Evolutionary conservation across 1,284 basidiomycete species (phyloP).

Genomic region (Coriolopsis trogii): DNA sequence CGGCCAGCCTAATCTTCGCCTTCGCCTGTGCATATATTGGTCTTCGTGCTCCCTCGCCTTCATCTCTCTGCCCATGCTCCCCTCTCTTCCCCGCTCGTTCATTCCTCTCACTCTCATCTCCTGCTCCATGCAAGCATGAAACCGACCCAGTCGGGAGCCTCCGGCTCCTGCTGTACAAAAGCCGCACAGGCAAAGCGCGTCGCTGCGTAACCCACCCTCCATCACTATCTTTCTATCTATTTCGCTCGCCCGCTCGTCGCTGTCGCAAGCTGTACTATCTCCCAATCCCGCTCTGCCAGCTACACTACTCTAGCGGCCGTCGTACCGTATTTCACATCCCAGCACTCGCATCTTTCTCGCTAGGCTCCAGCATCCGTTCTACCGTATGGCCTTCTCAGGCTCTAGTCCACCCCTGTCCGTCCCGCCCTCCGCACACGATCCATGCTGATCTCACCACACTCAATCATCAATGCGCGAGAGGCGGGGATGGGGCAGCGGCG

Average conservation of each 20-base stretch:
- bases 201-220: constrained; percentile 9
- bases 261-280: background rate
- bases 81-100: background rate
- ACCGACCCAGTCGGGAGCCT: background rate
- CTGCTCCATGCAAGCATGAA: background rate
- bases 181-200: constrained; percentile 12
- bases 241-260: background rate
- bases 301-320: too few species aligned
- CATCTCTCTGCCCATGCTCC: background rate
- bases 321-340: background rate
- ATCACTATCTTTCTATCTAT: background rate
- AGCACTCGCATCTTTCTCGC: constrained; percentile 4
- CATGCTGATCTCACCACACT: background rate
- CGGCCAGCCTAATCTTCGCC: constrained; percentile 5
- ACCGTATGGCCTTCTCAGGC: constrained; percentile 9
- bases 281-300: background rate
- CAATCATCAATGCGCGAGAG: background rate
- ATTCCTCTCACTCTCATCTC: background rate
- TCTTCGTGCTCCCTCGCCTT: background rate
- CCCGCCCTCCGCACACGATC: background rate
- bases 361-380: constrained; percentile 1
- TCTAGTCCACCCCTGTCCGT: constrained; percentile 14
- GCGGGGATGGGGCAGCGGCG: constrained; percentile 9
- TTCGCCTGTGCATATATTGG: constrained; percentile 21
- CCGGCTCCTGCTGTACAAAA: constrained; percentile 11